Base-by-base conservation (phyloP, 2,329 filamentous ascomycete genomes). In the Davidsoniella eucalypti region DNA sequence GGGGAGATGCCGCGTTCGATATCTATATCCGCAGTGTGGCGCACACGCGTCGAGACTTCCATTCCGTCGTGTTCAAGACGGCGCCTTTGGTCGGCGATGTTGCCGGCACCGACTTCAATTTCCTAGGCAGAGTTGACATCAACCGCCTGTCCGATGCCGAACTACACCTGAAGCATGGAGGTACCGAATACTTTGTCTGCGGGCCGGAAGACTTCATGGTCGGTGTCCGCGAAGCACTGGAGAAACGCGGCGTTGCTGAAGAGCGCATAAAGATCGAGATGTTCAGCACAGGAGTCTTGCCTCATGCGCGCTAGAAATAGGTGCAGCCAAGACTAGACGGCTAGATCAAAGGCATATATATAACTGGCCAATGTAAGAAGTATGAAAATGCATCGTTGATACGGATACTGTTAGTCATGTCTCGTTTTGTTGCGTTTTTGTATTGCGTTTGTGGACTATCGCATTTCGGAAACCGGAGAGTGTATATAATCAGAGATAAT, bases 141-240 rank as follows among this genome's bases (percentile, higher is more conserved):
- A 62, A 66, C 29, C 69, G 67, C 50, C 60, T 85, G 37, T 69
- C 63, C 21, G 65, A 73, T 7, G 58, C 64, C 0, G 67, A 75
- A 43, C 64, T 88, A n/a, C 75, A 71, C 56, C 59, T 80, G 1
- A 64, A 68, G 17, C 66, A 81, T 56, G 46, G 62, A 1, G 64
- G 64, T 41, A 69, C 84, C 0, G 68, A 78, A 58, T 88, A 87
- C 61, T 87, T 75, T 57, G 65, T 85, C 49, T 88, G 84, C 58
- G 84, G 84, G 0, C 83, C 84, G 0, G 69, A 71, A 53, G 60
- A 61, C 6, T 88, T 87, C 67, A 88, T 88, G 84, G 57, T 70
- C 8, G 72, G 76, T 37, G 65, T 75, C 18, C 67, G 75, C 55
- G 62, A 64, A 6, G 69, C 66, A 56, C 65, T 87, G 51, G 64